Conservation (phyloP, 805 yeast species). For the Wickerhamiella kurtzmanii region DNA sequence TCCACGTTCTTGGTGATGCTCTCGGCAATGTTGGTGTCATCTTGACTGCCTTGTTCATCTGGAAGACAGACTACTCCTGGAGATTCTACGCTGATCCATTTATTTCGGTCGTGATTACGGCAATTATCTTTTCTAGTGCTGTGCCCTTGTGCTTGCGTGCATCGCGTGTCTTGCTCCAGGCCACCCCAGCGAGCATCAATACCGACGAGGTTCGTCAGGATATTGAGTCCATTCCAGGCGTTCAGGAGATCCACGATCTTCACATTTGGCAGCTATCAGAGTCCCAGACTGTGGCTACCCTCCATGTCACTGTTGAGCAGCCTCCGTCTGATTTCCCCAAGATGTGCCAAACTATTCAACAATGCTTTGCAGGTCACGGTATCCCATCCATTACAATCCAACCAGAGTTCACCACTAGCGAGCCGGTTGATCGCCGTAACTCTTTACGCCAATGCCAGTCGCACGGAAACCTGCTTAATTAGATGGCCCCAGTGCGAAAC, state of each 20-base stretch:
- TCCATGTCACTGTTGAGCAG: slow-evolving; percentile 65
- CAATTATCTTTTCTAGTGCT: slow-evolving; percentile 81
- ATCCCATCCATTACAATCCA: slow-evolving; percentile 91
- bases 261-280: slow-evolving; percentile 95
- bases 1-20: slow-evolving; percentile 94
- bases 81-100: slow-evolving; percentile 74
- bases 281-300: slow-evolving; percentile 69
- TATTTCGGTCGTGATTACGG: slow-evolving; percentile 72
- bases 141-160: slow-evolving; percentile 78
- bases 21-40: slow-evolving; percentile 92
- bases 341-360: slow-evolving; percentile 65
- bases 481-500: no score
- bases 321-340: slow-evolving; percentile 52
- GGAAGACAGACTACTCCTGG: slow-evolving; percentile 90
- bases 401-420: slow-evolving; percentile 56
- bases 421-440: background rate
- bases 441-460: slow-evolving; percentile 14
- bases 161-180: slow-evolving; percentile 78
- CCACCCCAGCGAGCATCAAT: slow-evolving; percentile 74
- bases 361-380: slow-evolving; percentile 68
- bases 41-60: slow-evolving; percentile 73
- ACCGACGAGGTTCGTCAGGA: slow-evolving; percentile 61
- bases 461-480: slow-evolving; percentile 12
- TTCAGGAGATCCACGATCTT: slow-evolving; percentile 81
- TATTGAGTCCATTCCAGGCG: slow-evolving; percentile 54